Evolutionary conservation across 1,139 yeast species (phyloP), one percentile per base, ranked within the genome.

Genomic region (Hyphopichia burtonii): DNA sequence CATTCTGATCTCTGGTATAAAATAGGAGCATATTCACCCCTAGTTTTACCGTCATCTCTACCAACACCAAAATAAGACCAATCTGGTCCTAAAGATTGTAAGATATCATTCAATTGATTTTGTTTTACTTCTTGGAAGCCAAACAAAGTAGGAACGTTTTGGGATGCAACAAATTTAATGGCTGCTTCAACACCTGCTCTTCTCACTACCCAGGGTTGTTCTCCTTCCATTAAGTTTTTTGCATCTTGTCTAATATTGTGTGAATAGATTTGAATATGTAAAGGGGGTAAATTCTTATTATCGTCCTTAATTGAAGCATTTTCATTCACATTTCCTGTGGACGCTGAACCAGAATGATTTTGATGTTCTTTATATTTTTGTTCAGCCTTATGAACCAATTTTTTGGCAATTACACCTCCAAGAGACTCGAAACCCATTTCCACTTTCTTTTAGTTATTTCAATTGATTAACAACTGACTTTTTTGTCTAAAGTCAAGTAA

Each of bases 41-140:
- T 49, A 11, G 53, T 44, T 25, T 55, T 51, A 3, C 80, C 80
- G 44, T 75, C 80, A 23, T 58, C 64, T 40, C 80, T 57, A 2
- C 79, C 79, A 11, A 71, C 72, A 0, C 80, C 80, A 37, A 54
- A 65, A 48, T 63, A 69, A 1, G 59, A 42, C 79, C 79, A 75
- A 12, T 49, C 43, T 10, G 45, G 49, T 31, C 56, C 58, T 38
- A 63, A 49, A 2, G 51, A 51, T 3, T 46, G 47, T 28, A 71
- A 40, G 3, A 74, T 52, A 44, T 76, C 80, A 31, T 55, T 51
- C 41, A 76, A 56, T 48, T 74, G 80, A 45, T 66, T 58, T 47
- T 65, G 63, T 40, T 72, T 56, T 18, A 69, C 79, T 48, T 75
- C 80, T 47, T 75, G 80, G 15, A 74, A 55, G 22, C 74, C 66